Evolutionary conservation across 805 yeast species (phyloP).

Genomic region (Saturnispora kantuleensis): DNA sequence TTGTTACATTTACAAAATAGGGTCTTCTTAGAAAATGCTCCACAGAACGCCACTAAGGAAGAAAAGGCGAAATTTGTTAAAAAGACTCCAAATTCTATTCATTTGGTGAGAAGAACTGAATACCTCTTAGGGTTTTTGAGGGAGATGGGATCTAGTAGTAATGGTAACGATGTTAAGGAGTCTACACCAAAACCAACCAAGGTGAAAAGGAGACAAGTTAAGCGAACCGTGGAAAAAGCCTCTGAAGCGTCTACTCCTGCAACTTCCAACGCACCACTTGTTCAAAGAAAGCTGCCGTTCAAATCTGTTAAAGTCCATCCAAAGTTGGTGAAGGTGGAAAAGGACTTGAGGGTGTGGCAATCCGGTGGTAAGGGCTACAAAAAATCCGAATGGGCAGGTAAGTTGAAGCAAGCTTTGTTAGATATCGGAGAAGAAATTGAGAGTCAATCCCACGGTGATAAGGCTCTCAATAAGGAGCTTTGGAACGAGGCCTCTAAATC

Average conservation of each 20-base stretch:
- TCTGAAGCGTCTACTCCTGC: slow-evolving; percentile 14
- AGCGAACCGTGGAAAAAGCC: slow-evolving; percentile 16
- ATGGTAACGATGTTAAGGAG: slow-evolving; percentile 4
- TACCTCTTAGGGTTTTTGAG: slow-evolving; percentile 63
- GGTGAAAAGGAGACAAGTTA: slow-evolving; percentile 14
- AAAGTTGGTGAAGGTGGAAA: slow-evolving; percentile 21
- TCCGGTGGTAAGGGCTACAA: slow-evolving; percentile 26
- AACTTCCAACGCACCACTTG: background rate
- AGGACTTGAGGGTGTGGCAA: slow-evolving; percentile 24
- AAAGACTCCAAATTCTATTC: slow-evolving; percentile 86
- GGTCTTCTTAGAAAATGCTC: slow-evolving; percentile 50
- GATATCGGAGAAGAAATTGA: slow-evolving; percentile 26
- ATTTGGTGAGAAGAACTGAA: slow-evolving; percentile 84
- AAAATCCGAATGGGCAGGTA: slow-evolving; percentile 24
- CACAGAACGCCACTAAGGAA: slow-evolving; percentile 28
- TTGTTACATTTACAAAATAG: slow-evolving; percentile 77
- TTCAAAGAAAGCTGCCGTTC: slow-evolving; percentile 8
- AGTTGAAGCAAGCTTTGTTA: slow-evolving; percentile 22
- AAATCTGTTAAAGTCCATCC: slow-evolving; percentile 14
- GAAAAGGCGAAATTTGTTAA: slow-evolving; percentile 34
- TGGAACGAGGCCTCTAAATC: slow-evolving; percentile 26
- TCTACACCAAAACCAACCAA: slow-evolving; percentile 13
- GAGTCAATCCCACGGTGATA: slow-evolving; percentile 15
- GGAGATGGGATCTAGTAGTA: slow-evolving; percentile 28
- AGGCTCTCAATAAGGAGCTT: slow-evolving; percentile 19